Evolutionary conservation across 345 rosid species (phyloP), one percentile per base, ranked within the genome.

Genomic region (Dipteronia sinensis): DNA sequence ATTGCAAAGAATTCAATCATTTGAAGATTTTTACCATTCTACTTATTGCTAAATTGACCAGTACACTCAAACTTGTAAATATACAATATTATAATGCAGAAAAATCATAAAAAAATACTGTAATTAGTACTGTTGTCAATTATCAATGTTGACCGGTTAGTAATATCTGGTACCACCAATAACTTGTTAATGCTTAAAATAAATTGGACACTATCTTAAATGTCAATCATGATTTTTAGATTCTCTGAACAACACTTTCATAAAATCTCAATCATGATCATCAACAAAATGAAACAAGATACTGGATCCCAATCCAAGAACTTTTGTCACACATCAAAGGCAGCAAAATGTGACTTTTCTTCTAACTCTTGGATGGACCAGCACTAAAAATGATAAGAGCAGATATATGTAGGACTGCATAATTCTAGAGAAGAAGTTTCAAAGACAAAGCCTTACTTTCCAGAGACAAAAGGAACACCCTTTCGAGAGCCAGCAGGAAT

Each of bases 381-480:
- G 46, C 10, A 42, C 46, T 7, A 10, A 42, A 1, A 42, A 9
- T 7, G 8, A 42, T 42, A 42, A 7, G 46, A 42, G 44, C 44
- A 27, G 7, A 42, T 58, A 49, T 47, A 23, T 15, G 16, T 49
- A 10, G 8, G 56, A 69, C 42, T 13, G 23, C 11, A 20, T n/a
- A 69, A 46, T 13, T 23, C 8, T 47, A 4, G 31, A 20, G 2
- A 69, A 44, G 17, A 11, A 13, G 7, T 22, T 23, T 47, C 12
- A 47, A 46, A 46, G 46, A 42, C 38, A 34, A 34, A 34, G 38
- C 3, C 90, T 82, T 92, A 95, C 99, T 87, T 86, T 82, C 94
- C 97, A 1, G 87, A 87, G 0, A 88, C 83, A 49, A 59, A 94
- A 11, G 98, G 97, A 73, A 84, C 80, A 10, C 97, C 98, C 67